Conservation (phyloP, 2,329 filamentous ascomycete species). For the Colletotrichum neosansevieriae region DNA sequence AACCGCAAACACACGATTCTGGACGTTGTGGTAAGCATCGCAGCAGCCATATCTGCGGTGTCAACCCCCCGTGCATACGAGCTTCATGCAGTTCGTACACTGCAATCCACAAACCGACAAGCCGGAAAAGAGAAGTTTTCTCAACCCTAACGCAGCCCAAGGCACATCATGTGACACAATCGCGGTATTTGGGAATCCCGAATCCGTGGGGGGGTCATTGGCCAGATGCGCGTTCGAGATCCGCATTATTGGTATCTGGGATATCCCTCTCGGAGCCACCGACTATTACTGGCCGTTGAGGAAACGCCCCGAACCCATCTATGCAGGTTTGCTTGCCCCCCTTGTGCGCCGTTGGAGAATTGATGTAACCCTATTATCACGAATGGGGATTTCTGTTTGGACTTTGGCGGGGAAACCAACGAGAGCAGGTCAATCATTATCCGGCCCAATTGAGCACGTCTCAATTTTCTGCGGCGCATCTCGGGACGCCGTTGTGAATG, state of each 20-base stretch:
- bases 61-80: slow-evolving; percentile 1
- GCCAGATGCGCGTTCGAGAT: not conserved
- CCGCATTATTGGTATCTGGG: not conserved
- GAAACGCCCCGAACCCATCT: not conserved
- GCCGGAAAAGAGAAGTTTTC: too few relatives aligned
- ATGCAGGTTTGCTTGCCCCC: not conserved
- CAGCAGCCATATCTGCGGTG: not conserved
- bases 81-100: not conserved
- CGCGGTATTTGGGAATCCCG: slow-evolving; percentile 12
- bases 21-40: not conserved
- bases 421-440: not conserved
- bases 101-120: too few relatives aligned
- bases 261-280: slow-evolving; percentile 10
- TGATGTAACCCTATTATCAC: slow-evolving; percentile 14
- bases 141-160: not conserved
- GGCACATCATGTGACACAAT: slow-evolving; percentile 2
- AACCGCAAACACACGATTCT: not conserved
- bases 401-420: not conserved
- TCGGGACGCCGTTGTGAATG: too few relatives aligned
- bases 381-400: too few relatives aligned
- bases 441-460: not conserved
- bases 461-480: not conserved
- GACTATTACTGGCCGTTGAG: not conserved
- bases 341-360: not conserved
- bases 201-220: not conserved